Conservation (phyloP, 371 early-diverging fungal genomes). For the Actinomortierella ambigua region DNA sequence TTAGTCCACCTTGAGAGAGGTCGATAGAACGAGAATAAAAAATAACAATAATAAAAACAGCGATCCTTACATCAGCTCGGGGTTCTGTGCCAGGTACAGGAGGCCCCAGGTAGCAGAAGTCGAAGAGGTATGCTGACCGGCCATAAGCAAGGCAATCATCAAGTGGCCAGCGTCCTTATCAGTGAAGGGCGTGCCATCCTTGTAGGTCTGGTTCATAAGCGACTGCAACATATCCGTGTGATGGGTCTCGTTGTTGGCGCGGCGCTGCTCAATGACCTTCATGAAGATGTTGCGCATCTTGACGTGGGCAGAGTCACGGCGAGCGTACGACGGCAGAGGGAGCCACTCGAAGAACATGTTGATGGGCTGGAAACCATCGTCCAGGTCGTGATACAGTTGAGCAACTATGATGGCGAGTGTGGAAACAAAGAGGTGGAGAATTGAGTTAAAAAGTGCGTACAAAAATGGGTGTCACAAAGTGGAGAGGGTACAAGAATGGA, state of each 20-base stretch:
- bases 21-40: too few relatives aligned
- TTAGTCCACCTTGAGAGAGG: too few relatives aligned
- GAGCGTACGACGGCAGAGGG: slow-evolving; percentile 80
- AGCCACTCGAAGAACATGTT: slow-evolving; percentile 90
- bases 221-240: slow-evolving; percentile 80
- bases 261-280: slow-evolving; percentile 81
- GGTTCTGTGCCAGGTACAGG: slow-evolving; percentile 83
- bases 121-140: slow-evolving; percentile 95
- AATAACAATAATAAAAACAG: neutral
- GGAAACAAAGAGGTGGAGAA: slow-evolving; percentile 1
- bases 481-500: neutral
- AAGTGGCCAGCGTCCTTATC: slow-evolving; percentile 90
- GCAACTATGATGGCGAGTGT: slow-evolving; percentile 58
- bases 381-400: slow-evolving; percentile 92
- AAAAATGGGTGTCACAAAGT: neutral
- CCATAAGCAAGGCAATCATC: slow-evolving; percentile 96
- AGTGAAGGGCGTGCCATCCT: slow-evolving; percentile 78
- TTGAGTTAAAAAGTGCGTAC: slow-evolving; percentile 1
- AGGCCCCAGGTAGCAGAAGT: slow-evolving; percentile 94
- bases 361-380: slow-evolving; percentile 93
- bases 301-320: slow-evolving; percentile 85
- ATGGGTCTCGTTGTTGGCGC: slow-evolving; percentile 54
- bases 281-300: slow-evolving; percentile 85
- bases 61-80: slow-evolving; percentile 55
- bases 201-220: slow-evolving; percentile 87